phyloP scores from a whole-genome alignment of 441 rosid genomes.

The Adansonia gregorii region DNA sequence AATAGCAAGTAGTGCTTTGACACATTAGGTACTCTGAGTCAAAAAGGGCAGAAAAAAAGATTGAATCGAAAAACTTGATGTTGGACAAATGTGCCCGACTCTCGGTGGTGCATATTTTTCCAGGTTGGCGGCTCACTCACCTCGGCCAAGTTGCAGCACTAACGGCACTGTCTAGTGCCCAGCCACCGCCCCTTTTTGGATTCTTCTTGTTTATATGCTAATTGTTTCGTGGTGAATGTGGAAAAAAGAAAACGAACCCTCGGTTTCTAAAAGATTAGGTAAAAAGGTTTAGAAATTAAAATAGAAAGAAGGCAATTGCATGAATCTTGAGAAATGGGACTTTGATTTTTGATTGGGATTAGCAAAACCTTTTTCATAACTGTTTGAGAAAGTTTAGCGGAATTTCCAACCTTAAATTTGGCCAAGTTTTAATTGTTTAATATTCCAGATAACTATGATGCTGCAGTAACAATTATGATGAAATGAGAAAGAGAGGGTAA shows the following conservation, averaged over 20 bases:
- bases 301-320: background rate
- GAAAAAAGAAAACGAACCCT: background rate
- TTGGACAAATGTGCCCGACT: background rate
- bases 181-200: background rate
- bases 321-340: background rate
- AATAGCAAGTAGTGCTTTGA: background rate
- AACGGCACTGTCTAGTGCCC: background rate
- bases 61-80: background rate
- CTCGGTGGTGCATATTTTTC: background rate
- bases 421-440: too few relatives aligned
- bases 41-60: background rate
- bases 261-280: background rate
- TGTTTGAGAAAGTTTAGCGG: background rate
- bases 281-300: background rate
- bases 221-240: background rate
- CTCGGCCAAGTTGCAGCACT: background rate
- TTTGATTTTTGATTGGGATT: background rate
- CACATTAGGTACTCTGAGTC: background rate
- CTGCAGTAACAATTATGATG: too few relatives aligned
- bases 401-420: too few relatives aligned
- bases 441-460: too few relatives aligned
- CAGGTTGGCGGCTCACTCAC: background rate
- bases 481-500: too few relatives aligned
- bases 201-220: background rate
- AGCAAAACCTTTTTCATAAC: too few relatives aligned